Evolutionary conservation across 2,329 filamentous ascomycete genomes (phyloP).

Genomic region (Fusarium bactridioides): DNA sequence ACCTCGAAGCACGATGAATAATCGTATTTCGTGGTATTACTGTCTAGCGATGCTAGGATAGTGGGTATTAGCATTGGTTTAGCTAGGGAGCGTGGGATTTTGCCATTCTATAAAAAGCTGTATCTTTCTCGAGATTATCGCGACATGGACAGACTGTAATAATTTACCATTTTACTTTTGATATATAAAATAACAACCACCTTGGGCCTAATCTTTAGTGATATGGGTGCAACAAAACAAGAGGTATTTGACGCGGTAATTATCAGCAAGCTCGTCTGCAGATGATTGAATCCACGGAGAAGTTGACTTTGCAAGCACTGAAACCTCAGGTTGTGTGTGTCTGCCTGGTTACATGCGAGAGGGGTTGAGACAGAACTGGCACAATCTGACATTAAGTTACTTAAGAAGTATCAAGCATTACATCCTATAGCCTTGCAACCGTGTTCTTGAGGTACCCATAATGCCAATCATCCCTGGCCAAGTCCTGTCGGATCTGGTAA

Average conservation of each 20-base stretch:
- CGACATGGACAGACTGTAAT: neutral
- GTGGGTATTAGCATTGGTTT: neutral
- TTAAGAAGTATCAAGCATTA: neutral
- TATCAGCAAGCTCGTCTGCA: neutral
- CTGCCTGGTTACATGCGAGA: neutral
- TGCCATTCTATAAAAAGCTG: neutral
- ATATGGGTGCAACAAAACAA: neutral
- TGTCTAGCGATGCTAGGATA: neutral
- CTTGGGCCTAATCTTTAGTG: neutral
- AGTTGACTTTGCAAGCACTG: too few relatives aligned
- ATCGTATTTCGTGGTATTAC: neutral
- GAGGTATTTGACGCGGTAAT: neutral
- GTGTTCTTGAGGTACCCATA: constrained; percentile 50
- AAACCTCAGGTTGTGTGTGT: too few relatives aligned
- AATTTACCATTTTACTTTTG: neutral
- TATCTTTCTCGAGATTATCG: neutral
- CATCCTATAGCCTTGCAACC: neutral
- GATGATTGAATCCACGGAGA: neutral
- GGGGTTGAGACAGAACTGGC: neutral
- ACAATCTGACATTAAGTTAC: neutral
- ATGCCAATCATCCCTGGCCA: constrained; percentile 68
- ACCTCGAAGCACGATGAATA: constrained; percentile 15
- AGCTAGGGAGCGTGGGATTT: neutral
- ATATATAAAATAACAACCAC: neutral
- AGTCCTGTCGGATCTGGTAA: constrained; percentile 68